phyloP scores from a whole-genome alignment of 805 yeast genomes.

The Barnettozyma siamensis region DNA sequence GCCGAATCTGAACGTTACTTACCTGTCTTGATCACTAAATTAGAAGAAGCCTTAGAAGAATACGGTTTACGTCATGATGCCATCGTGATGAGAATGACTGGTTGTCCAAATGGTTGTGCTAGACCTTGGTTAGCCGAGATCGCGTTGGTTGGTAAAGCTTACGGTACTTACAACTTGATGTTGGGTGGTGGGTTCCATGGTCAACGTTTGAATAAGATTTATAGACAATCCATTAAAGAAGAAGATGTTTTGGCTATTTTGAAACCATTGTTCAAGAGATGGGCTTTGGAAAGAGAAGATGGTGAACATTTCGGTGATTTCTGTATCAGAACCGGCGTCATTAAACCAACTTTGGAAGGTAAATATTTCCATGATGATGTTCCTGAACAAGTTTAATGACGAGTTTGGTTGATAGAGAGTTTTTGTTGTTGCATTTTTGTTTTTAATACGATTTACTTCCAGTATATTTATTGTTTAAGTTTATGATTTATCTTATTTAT shows the following conservation, averaged over 20 bases:
- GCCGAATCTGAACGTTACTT: conserved; percentile 91
- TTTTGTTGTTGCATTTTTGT: neutral
- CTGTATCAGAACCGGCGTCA: conserved; percentile 79
- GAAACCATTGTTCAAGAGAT: conserved; percentile 84
- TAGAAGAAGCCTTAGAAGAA: conserved; percentile 85
- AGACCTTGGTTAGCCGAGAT: conserved; percentile 98
- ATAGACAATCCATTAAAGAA: conserved; percentile 82
- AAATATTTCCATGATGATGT: conserved; percentile 92
- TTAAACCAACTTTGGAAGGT: conserved; percentile 85
- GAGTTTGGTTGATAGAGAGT: too few species aligned
- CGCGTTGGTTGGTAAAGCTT: conserved; percentile 93
- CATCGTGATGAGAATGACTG: conserved; percentile 96
- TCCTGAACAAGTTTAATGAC: conserved; percentile 42
- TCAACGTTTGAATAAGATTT: conserved; percentile 85
- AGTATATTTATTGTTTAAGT: conserved; percentile 1
- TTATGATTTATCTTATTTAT: conserved; percentile 1
- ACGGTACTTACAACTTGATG: conserved; percentile 87
- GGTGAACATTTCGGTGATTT: conserved; percentile 96
- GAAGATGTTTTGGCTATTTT: conserved; percentile 75
- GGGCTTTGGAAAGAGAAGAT: conserved; percentile 87
- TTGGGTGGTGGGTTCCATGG: conserved; percentile 96
- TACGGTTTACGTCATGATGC: conserved; percentile 92
- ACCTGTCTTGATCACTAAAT: conserved; percentile 73
- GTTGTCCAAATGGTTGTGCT: conserved; percentile 98
- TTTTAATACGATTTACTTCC: neutral